Percentiles rank a stretch among this genome's conserved stretches.
Evolutionary conservation across 345 rosid species (phyloP).

Genomic region (Arabidopsis thaliana): TAIR10.1 NC_003075.7:1070501-1071000

Average conservation of each 20-base stretch:
- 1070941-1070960: constrained; percentile 12
- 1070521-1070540: constrained; percentile 88
- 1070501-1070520: constrained; percentile 1
- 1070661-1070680: constrained; percentile 78
- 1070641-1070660: constrained; percentile 58
- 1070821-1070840: constrained; percentile 69
- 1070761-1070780: constrained; percentile 55
- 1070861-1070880: constrained; percentile 68
- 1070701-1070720: constrained; percentile 72
- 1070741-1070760: constrained; percentile 59
- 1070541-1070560: constrained; percentile 92
- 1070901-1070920: constrained; percentile 19
- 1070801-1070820: constrained; percentile 66
- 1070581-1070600: constrained; percentile 59
- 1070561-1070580: constrained; percentile 84
- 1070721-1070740: constrained; percentile 65
- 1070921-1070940: constrained; percentile 2
- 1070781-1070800: constrained; percentile 61
- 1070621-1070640: constrained; percentile 16
- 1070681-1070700: constrained; percentile 83
- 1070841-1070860: constrained; percentile 64
- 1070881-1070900: constrained; percentile 62
- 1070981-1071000: background rate
- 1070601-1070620: constrained; percentile 1
- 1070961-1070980: constrained; percentile 15